phyloP scores from a whole-genome alignment of 257 asterid species.

The Solanum ossicruentum region DNA sequence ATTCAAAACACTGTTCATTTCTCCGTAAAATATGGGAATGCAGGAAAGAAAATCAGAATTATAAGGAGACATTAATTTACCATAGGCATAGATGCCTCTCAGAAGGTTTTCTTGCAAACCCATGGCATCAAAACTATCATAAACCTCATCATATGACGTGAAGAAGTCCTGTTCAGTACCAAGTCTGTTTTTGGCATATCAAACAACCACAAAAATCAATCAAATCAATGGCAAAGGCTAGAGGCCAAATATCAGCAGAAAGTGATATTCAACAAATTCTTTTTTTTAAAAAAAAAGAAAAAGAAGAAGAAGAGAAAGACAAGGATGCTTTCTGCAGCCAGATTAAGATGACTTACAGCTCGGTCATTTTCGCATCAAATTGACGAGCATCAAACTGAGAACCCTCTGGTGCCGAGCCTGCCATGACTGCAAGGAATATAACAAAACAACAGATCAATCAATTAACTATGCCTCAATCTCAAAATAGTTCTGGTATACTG shows the following conservation, averaged over 20 bases:
- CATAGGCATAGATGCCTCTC: conserved; percentile 54
- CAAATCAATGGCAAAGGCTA: background rate
- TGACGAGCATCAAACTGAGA: conserved; percentile 49
- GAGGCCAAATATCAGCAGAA: background rate
- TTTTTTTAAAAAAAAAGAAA: background rate
- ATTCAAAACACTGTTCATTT: background rate
- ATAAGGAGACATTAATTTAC: conserved; percentile 1
- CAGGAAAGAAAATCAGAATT: background rate
- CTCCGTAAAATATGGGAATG: background rate
- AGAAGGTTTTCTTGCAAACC: background rate
- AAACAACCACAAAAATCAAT: background rate
- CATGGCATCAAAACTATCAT: background rate
- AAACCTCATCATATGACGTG: background rate
- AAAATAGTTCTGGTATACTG: background rate
- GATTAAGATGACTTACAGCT: conserved; percentile 19
- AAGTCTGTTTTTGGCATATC: conserved; percentile 17
- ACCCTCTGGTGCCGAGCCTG: conserved; percentile 32
- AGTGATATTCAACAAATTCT: background rate
- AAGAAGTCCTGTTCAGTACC: conserved; percentile 26
- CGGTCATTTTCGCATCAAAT: conserved; percentile 42
- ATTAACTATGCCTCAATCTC: background rate
- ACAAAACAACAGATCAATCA: background rate
- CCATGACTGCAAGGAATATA: conserved; percentile 31
- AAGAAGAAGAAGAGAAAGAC: no score
- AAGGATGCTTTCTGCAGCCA: background rate